Base-by-base conservation (phyloP, 345 rosid species). In the Hibiscus syriacus region DNA sequence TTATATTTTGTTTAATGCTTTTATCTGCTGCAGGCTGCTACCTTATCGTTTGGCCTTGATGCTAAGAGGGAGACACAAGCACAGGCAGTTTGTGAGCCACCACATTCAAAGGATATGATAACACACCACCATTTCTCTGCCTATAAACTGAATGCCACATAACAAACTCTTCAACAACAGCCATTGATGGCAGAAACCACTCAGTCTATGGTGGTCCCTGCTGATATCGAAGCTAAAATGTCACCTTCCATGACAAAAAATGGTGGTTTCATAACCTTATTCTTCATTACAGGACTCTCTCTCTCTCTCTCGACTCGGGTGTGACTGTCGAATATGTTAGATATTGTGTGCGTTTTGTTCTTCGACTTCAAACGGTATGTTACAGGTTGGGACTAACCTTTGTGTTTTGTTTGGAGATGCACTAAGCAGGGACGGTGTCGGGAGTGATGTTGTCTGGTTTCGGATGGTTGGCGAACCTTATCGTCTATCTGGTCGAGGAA, bases 401-500 rank as follows among this genome's bases (percentile, higher is more conserved):
- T 49, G 16, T 34, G 65, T 50, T 22, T 17, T n/a, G 57, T 26
- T n/a, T n/a, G n/a, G n/a, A n/a, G n/a, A n/a, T n/a, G n/a, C n/a
- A n/a, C n/a, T n/a, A n/a, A n/a, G n/a, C 45, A 73, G 72, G 41
- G 22, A 54, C 63, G n/a, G n/a, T 67, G 19, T 9, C 34, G 2
- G 67, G 76, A 10, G 46, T 61, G 54, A 29, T 54, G 23, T 27
- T 73, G 6, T 53, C 68, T 36, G 43, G 36, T 52, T 52, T 49
- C 1, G 76, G 72, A 59, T 66, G 70, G 76, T 1, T 66, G 6
- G 53, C 60, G 9, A 73, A 73, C 67, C 46, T 73, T 43, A 39
- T 73, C 55, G 78, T 80, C 36, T 80, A 55, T 67, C 66, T 80
- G 64, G 77, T 80, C 9, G n/a, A 76, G 43, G 61, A 73, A 16